Percentiles rank a stretch among this genome's conserved stretches.
phyloP scores from a whole-genome alignment of 192 early-diverging fungal species.

The Geranomyces michiganensis region DNA sequence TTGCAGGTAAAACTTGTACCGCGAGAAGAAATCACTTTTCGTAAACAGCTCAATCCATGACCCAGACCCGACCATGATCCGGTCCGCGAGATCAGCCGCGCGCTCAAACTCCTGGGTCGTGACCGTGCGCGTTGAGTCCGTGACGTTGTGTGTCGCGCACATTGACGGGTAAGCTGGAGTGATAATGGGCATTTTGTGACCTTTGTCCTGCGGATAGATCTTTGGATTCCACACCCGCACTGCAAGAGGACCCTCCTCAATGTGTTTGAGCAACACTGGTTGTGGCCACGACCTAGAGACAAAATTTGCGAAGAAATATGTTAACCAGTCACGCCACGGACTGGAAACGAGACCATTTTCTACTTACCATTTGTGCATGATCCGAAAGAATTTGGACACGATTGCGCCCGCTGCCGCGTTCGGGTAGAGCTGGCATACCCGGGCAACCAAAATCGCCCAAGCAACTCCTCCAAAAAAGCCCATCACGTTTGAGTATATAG shows the following conservation, averaged over 20 bases:
- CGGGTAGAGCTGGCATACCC: conserved; percentile 95
- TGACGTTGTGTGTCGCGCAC: conserved; percentile 98
- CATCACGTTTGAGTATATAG: conserved; percentile 94
- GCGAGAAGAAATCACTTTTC: conserved; percentile 85
- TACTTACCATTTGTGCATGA: conserved; percentile 77
- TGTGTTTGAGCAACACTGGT: conserved; percentile 84
- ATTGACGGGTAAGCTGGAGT: conserved; percentile 98
- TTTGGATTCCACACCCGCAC: conserved; percentile 96
- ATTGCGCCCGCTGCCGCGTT: conserved; percentile 88
- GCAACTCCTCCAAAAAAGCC: conserved; percentile 98
- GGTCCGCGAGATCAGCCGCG: conserved; percentile 74
- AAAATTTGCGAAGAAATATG: not conserved
- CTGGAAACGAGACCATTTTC: conserved; percentile 27
- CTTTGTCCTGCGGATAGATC: conserved; percentile 75
- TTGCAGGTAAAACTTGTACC: conserved; percentile 89
- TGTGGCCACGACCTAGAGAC: conserved; percentile 79
- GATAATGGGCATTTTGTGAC: conserved; percentile 96
- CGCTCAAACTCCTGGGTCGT: conserved; percentile 85
- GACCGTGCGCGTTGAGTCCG: conserved; percentile 77
- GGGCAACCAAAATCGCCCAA: conserved; percentile 96
- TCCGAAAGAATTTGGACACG: conserved; percentile 85
- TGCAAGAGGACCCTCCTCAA: conserved; percentile 84
- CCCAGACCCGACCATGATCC: conserved; percentile 73
- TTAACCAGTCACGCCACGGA: conserved; percentile 7
- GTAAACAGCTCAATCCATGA: conserved; percentile 85